Percentiles rank a stretch among this genome's conserved stretches.
Conservation (phyloP, 495 filamentous ascomycete genomes). For the Aspergillus nidulans region DNA sequence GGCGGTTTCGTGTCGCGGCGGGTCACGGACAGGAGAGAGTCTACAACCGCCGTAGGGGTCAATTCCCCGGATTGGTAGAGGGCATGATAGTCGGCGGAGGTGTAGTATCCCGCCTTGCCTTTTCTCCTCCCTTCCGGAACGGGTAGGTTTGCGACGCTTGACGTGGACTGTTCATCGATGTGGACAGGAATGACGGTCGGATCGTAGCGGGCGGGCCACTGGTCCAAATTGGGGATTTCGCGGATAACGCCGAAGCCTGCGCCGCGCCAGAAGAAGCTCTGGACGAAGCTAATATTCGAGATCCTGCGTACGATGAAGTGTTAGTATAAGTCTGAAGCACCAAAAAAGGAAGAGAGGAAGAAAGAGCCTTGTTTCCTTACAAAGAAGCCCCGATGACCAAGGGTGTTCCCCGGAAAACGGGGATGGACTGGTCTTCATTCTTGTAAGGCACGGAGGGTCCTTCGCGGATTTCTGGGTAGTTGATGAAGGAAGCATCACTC, state of each 20-base stretch:
- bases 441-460: constrained; percentile 44
- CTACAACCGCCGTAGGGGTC: constrained; percentile 67
- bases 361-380: constrained; percentile 37
- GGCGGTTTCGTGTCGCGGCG: constrained; percentile 48
- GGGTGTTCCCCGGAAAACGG: constrained; percentile 49
- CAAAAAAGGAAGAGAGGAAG: not conserved
- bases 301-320: constrained; percentile 37
- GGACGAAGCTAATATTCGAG: constrained; percentile 48
- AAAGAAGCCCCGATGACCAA: constrained; percentile 46
- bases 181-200: constrained; percentile 76
- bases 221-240: constrained; percentile 51
- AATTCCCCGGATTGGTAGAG: constrained; percentile 63
- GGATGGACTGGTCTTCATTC: constrained; percentile 47
- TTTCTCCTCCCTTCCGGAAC: constrained; percentile 26
- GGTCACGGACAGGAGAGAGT: constrained; percentile 66
- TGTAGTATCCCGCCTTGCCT: constrained; percentile 52
- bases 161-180: constrained; percentile 26
- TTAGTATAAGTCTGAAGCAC: not conserved
- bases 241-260: constrained; percentile 65
- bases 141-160: constrained; percentile 23
- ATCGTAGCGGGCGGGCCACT: constrained; percentile 64
- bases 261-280: constrained; percentile 66
- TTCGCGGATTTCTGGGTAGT: constrained; percentile 42
- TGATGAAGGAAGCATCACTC: constrained; percentile 26
- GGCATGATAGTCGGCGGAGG: constrained; percentile 70